Conservation (phyloP, 2,329 filamentous ascomycete species). For the Microsporum audouinii region DNA sequence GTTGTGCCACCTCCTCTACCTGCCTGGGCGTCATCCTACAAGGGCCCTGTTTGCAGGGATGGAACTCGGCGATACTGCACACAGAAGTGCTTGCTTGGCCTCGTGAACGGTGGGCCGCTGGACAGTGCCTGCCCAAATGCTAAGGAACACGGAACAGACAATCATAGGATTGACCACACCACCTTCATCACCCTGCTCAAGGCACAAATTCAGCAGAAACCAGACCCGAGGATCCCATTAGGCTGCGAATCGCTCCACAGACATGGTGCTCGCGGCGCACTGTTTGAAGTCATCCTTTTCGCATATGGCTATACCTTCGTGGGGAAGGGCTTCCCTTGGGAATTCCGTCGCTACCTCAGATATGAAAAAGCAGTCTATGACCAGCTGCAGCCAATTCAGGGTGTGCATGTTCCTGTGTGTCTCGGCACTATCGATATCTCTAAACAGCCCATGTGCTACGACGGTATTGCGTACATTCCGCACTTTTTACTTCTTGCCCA, state of each 20-base stretch:
- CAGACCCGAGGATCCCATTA: slow-evolving; percentile 3
- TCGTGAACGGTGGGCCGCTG: slow-evolving; percentile 22
- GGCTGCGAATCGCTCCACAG: slow-evolving; percentile 15
- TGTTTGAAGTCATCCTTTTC: slow-evolving; percentile 18
- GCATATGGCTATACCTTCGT: slow-evolving; percentile 17
- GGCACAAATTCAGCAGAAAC: slow-evolving; percentile 11
- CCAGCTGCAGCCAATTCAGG: slow-evolving; percentile 13
- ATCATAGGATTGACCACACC: slow-evolving; percentile 13
- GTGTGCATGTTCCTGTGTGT: slow-evolving; percentile 14
- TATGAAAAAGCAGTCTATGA: slow-evolving; percentile 15
- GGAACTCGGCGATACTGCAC: slow-evolving; percentile 28
- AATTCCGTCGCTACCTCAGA: slow-evolving; percentile 9
- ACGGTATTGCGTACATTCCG: slow-evolving; percentile 10
- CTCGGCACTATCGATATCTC: slow-evolving; percentile 15
- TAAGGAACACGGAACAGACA: slow-evolving; percentile 23
- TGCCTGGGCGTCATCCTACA: slow-evolving; percentile 5
- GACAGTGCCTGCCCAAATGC: slow-evolving; percentile 32
- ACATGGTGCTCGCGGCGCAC: slow-evolving; percentile 15
- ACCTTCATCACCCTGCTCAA: slow-evolving; percentile 11
- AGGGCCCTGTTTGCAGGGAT: background rate
- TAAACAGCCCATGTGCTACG: slow-evolving; percentile 7
- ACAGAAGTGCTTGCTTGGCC: slow-evolving; percentile 30
- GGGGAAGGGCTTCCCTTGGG: slow-evolving; percentile 13
- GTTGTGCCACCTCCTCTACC: slow-evolving; percentile 7
- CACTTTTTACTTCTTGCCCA: slow-evolving; percentile 11